These are phyloP conservation scores for Thecaphora frezii DNA, from an alignment of 1,284 basidiomycete species.

Conservation along the genomic window DNA sequence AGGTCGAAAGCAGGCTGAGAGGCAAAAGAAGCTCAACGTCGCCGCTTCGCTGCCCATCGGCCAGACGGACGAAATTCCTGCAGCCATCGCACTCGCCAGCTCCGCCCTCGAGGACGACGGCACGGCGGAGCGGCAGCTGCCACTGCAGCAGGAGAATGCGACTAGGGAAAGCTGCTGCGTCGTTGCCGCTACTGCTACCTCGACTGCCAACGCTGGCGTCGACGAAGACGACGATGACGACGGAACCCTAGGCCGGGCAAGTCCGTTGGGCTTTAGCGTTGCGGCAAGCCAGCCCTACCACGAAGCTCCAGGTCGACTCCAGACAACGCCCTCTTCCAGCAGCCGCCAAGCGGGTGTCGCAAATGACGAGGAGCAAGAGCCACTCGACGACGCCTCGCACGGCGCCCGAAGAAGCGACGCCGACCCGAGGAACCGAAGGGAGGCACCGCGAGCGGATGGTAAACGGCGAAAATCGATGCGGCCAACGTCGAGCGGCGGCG, in stretches of 20 bases:
- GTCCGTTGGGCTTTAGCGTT: not conserved
- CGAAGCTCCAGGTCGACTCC: conserved; percentile 28
- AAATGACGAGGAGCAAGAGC: conserved; percentile 1
- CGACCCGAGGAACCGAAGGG: not conserved
- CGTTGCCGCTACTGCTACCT: too few relatives aligned
- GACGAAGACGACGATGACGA: conserved; percentile 13
- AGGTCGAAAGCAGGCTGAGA: conserved; percentile 35
- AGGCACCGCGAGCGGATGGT: conserved; percentile 3
- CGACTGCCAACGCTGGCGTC: too few relatives aligned
- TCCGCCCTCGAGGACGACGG: not conserved
- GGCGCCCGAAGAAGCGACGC: too few relatives aligned
- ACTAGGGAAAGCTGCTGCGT: too few relatives aligned
- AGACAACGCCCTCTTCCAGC: conserved; percentile 15
- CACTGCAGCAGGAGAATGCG: not conserved
- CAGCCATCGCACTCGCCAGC: not conserved
- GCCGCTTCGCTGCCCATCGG: conserved; percentile 9
- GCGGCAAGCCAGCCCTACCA: conserved; percentile 9
- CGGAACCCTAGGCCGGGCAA: not conserved
- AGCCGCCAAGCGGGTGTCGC: conserved; percentile 3
- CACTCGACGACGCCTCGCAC: not conserved
- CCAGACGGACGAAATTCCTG: not conserved
- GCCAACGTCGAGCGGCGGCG: conserved; percentile 23
- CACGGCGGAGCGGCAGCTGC: not conserved
- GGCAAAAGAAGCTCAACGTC: conserved; percentile 29
- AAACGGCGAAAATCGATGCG: conserved; percentile 14